Evolutionary conservation across 345 rosid genomes (phyloP), one percentile per base, ranked within the genome.

Genomic region (Eutrema japonicum): DNA sequence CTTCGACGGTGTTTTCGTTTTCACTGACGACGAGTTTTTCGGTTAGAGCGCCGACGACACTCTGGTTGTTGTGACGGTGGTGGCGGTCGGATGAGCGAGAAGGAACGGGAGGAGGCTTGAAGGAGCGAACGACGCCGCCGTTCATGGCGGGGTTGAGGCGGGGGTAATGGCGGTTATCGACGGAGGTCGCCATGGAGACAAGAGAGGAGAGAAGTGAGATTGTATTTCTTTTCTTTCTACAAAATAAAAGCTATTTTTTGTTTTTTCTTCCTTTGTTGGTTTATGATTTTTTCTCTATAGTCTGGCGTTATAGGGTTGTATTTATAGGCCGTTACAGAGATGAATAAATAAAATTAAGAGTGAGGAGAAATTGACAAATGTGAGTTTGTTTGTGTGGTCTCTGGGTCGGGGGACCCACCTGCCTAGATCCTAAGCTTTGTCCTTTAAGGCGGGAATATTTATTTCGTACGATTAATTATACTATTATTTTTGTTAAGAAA

Each of bases 81-180:
- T 72, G 85, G 41, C 68, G 60, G 10, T 66, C 71, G 37, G 48
- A 56, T 78, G 83, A 74, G 69, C 77, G 53, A 45, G 80, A 65
- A 35, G 77, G 80, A 30, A 66, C 68, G 0, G 67, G 72, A 42
- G 86, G 64, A 16, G 85, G 66, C 49, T 85, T 88, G 71, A 76
- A 78, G 14, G 91, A 72, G 18, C 77, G 85, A 50, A 72, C 87
- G 74, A 82, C 88, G 76, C 85, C 87, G 73, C 83, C 87, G 67
- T 81, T 86, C 55, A 85, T 57, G 79, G 82, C 3, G 32, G 92
- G 42, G 16, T 82, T 84, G 27, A 79, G 83, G 74, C 64, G 83
- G 41, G 81, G 75, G 54, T 79, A 89, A 52, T 85, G 96, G 53
- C 93, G 89, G 80, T 91, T 91, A 13, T 84, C 90, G 54, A 94